Percentiles rank a stretch among this genome's conserved stretches.
Evolutionary conservation across 192 early-diverging fungal species (phyloP).

Genomic region (Chytriomyces confervae): DNA sequence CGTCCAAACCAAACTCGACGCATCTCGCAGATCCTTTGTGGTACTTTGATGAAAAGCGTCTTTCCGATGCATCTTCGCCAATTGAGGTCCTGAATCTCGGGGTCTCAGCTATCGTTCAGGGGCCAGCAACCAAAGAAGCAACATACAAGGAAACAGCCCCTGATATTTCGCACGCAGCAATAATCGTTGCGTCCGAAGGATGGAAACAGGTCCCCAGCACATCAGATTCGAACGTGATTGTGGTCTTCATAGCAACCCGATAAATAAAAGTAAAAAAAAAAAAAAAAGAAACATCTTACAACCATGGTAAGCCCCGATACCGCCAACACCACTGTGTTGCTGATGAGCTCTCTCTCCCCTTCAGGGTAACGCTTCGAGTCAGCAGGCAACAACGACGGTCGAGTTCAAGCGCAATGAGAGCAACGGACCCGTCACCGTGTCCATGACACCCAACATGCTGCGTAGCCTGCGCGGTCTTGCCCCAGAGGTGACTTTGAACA

Average conservation of each 20-base stretch:
- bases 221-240: constrained; percentile 38
- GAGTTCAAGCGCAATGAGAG: constrained; percentile 27
- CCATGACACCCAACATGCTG: constrained; percentile 29
- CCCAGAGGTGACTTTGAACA: neutral
- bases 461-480: constrained; percentile 18
- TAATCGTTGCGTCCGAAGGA: constrained; percentile 61
- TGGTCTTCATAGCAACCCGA: neutral
- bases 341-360: neutral
- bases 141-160: constrained; percentile 75
- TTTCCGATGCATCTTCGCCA: neutral
- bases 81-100: neutral
- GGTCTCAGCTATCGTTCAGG: neutral
- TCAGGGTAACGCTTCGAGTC: constrained; percentile 12
- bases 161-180: constrained; percentile 75
- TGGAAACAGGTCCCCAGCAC: constrained; percentile 69
- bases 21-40: constrained; percentile 90
- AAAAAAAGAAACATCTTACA: neutral
- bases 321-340: neutral
- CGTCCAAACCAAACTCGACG: constrained; percentile 80
- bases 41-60: constrained; percentile 56
- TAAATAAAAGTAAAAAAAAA: neutral
- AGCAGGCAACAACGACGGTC: constrained; percentile 4
- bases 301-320: neutral
- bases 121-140: neutral
- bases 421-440: constrained; percentile 32